Conservation (phyloP, 257 asterid genomes). For the Solanum dulcamara region DNA sequence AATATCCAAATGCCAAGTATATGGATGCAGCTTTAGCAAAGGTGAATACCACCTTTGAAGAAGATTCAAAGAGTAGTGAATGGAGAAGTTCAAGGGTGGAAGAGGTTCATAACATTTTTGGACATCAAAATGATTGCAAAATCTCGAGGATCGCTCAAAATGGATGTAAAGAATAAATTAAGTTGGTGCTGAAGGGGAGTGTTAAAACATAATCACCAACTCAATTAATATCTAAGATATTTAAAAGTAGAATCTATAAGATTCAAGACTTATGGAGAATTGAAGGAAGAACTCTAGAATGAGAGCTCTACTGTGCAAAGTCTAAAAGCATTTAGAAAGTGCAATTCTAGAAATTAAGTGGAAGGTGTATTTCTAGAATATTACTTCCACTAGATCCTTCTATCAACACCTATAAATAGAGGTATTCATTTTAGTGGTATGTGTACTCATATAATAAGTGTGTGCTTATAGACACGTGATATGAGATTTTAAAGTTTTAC, state of each 20-base stretch:
- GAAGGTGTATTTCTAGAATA: background rate
- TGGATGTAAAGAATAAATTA: background rate
- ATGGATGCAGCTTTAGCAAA: background rate
- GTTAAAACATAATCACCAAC: background rate
- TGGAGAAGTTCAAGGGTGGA: background rate
- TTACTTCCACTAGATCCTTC: background rate
- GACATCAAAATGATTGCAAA: background rate
- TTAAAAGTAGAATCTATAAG: background rate
- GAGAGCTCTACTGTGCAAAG: background rate
- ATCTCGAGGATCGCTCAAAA: background rate
- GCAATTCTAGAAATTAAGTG: background rate
- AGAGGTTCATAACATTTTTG: background rate
- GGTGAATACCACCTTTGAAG: too few species aligned
- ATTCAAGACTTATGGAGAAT: background rate
- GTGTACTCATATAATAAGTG: background rate
- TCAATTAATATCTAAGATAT: background rate
- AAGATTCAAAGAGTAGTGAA: background rate
- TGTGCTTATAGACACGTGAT: background rate
- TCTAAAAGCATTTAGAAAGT: background rate
- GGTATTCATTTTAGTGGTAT: background rate
- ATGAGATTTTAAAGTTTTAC: background rate
- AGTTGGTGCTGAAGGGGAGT: background rate
- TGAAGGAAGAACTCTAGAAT: background rate
- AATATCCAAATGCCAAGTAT: background rate
- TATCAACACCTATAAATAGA: background rate